Conservation (phyloP, 1,284 basidiomycete species). For the Microbotryum silenes-acaulis region DNA sequence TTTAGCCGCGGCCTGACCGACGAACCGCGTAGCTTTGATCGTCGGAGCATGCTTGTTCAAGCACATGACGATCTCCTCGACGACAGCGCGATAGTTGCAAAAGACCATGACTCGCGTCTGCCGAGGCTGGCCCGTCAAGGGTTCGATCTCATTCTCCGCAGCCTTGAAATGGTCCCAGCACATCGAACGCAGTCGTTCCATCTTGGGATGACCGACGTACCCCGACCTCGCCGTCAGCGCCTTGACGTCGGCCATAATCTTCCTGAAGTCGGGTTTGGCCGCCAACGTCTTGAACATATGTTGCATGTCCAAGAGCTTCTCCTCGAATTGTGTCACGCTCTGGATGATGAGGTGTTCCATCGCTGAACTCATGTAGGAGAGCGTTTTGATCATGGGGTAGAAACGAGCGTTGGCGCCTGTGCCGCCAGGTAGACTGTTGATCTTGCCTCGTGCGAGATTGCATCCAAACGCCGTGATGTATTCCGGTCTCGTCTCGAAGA, state of each 20-base stretch:
- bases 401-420: slow-evolving; percentile 22
- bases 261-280: slow-evolving; percentile 41
- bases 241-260: slow-evolving; percentile 39
- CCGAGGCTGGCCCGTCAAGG: slow-evolving; percentile 31
- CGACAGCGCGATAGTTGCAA: slow-evolving; percentile 75
- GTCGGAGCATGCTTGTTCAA: slow-evolving; percentile 63
- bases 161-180: slow-evolving; percentile 70
- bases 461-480: slow-evolving; percentile 46
- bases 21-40: slow-evolving; percentile 71
- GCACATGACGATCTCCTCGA: slow-evolving; percentile 71
- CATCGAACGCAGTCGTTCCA: slow-evolving; percentile 70
- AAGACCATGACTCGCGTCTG: slow-evolving; percentile 79
- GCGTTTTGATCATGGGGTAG: slow-evolving; percentile 43
- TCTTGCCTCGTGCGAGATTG: slow-evolving; percentile 52
- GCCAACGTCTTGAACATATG: slow-evolving; percentile 34
- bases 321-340: slow-evolving; percentile 69
- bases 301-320: slow-evolving; percentile 47
- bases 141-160: slow-evolving; percentile 47
- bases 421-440: slow-evolving; percentile 22
- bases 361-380: slow-evolving; percentile 57
- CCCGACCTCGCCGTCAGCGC: slow-evolving; percentile 10
- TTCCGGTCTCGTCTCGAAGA: slow-evolving; percentile 38
- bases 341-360: slow-evolving; percentile 81
- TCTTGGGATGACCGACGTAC: slow-evolving; percentile 69
- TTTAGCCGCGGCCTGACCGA: slow-evolving; percentile 84